Conservation (phyloP, 2,329 filamentous ascomycete genomes). For the Aspergillus candidus region DNA sequence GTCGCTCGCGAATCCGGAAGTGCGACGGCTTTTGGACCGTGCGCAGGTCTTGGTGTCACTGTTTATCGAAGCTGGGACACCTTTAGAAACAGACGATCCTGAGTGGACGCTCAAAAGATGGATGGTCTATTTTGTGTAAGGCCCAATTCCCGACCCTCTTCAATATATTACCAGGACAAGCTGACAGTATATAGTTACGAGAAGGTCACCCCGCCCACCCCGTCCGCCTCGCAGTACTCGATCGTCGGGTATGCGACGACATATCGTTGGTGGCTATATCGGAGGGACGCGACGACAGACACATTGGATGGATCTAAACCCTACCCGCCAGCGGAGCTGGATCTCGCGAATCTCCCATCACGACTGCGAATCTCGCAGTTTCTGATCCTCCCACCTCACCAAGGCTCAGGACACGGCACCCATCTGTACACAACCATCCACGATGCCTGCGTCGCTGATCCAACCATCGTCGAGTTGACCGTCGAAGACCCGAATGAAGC, state of each 20-base stretch:
- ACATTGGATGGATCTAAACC: conserved; percentile 4
- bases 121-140: conserved; percentile 83
- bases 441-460: conserved; percentile 58
- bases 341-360: conserved; percentile 61
- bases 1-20: conserved; percentile 61
- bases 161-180: neutral
- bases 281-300: conserved; percentile 36
- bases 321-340: conserved; percentile 39
- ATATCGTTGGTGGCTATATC: conserved; percentile 70
- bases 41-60: conserved; percentile 78
- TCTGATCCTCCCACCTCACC: conserved; percentile 80
- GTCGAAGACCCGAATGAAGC: conserved; percentile 83
- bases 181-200: conserved; percentile 46
- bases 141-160: conserved; percentile 11
- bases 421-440: conserved; percentile 79
- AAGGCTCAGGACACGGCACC: conserved; percentile 70
- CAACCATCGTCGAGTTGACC: conserved; percentile 73
- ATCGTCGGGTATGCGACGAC: conserved; percentile 88
- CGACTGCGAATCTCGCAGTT: conserved; percentile 90
- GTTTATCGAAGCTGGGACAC: conserved; percentile 88
- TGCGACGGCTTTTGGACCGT: conserved; percentile 68
- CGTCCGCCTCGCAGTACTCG: conserved; percentile 58
- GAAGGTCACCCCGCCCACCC: conserved; percentile 40
- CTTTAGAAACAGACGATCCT: conserved; percentile 63
- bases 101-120: conserved; percentile 73